These are phyloP conservation scores for Bocquillonia castaneifolia DNA, from an alignment of 441 rosid species.

Conservation along the genomic window DNA sequence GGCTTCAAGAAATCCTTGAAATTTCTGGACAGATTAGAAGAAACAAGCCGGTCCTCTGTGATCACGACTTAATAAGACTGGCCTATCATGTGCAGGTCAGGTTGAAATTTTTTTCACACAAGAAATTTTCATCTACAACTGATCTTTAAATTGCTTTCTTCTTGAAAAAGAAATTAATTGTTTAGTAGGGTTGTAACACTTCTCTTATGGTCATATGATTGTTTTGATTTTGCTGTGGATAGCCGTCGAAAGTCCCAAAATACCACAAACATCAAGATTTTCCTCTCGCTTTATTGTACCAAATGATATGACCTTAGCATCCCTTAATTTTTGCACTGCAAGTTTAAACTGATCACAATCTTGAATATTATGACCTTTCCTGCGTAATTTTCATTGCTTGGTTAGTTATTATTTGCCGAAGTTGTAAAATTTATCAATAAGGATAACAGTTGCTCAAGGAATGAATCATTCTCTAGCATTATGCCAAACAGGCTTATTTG, in stretches of 20 bases:
- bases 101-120: not conserved
- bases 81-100: not conserved
- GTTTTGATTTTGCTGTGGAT: constrained; percentile 3
- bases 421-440: not conserved
- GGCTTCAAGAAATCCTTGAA: not conserved
- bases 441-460: not conserved
- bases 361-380: too few relatives aligned
- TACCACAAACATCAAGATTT: too few relatives aligned
- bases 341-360: too few relatives aligned
- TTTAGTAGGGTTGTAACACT: not conserved
- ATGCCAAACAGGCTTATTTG: not conserved
- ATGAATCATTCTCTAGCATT: not conserved
- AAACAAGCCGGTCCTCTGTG: not conserved
- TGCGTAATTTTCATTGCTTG: not conserved
- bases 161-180: not conserved
- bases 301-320: too few relatives aligned
- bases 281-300: too few relatives aligned
- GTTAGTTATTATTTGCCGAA: not conserved
- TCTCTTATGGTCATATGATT: not conserved
- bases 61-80: not conserved
- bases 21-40: not conserved
- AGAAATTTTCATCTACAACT: too few relatives aligned
- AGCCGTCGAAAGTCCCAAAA: too few relatives aligned
- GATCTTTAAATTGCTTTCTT: not conserved
- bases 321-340: too few relatives aligned